Percentiles rank a stretch among this genome's conserved stretches.
These are phyloP conservation scores for Aspergillus sclerotioniger DNA, from an alignment of 495 filamentous ascomycete genomes.

Conservation along the genomic window DNA sequence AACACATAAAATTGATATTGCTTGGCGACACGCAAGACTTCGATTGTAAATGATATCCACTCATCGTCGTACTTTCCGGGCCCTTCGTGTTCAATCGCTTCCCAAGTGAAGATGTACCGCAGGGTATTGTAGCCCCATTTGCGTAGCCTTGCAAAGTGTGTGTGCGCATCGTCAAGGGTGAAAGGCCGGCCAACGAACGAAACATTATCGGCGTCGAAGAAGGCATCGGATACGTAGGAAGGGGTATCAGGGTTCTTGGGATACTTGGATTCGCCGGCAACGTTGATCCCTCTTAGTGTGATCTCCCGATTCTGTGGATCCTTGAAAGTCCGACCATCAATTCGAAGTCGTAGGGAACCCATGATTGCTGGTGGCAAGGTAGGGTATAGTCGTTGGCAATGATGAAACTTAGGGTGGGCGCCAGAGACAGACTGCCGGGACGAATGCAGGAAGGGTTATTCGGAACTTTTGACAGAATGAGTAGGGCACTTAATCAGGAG, in stretches of 20 bases:
- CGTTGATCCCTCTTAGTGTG: constrained; percentile 67
- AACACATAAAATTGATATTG: constrained; percentile 92
- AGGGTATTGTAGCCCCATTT: constrained; percentile 94
- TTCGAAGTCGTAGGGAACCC: constrained; percentile 56
- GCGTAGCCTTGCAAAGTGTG: constrained; percentile 82
- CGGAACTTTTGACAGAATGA: too few species aligned
- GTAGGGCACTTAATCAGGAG: too few species aligned
- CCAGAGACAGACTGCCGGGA: too few species aligned
- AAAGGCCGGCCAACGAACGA: constrained; percentile 90
- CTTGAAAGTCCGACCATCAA: constrained; percentile 80
- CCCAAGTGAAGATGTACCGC: constrained; percentile 96
- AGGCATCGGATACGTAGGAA: constrained; percentile 72
- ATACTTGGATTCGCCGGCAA: constrained; percentile 65
- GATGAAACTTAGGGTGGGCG: too few species aligned
- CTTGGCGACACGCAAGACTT: constrained; percentile 77
- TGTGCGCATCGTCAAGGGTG: constrained; percentile 72
- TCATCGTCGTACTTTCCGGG: constrained; percentile 95
- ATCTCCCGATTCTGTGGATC: constrained; percentile 67
- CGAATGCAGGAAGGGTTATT: too few species aligned
- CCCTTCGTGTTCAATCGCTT: constrained; percentile 92
- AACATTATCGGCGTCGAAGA: constrained; percentile 90
- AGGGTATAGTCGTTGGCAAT: too few species aligned
- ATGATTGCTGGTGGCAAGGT: constrained; percentile 21
- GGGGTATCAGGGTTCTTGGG: constrained; percentile 77
- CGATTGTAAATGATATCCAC: constrained; percentile 88